Evolutionary conservation across 164 flowering plant genomes (phyloP), one percentile per base, ranked within the genome.

Genomic region (Echeveria elegans): DNA sequence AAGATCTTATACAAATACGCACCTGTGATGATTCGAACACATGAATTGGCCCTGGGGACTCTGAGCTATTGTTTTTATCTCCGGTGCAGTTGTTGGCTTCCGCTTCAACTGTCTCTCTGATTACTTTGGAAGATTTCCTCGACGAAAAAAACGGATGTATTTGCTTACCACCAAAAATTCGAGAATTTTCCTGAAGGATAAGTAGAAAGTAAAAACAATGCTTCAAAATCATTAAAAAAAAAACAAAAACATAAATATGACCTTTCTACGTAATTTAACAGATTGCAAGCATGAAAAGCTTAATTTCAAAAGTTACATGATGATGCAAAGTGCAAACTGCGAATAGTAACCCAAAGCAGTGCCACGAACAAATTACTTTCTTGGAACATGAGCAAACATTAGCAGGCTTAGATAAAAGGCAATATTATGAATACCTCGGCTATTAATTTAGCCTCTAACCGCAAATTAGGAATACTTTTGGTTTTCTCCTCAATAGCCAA

Each of bases 81-180:
- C 41, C 21, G 32, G 69, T 64, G 63, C 69, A 72, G 43, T 67
- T 64, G 48, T 67, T 71, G 64, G 38, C 75, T 23, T 77, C 86
- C 16, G 31, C 32, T 52, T 80, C 83, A 73, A 66, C 61, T 40
- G 52, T 66, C 71, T 79, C 86, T 69, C 72, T 80, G 68, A 11
- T 68, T 70, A 63, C 82, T 72, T 82, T 90, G 9, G 74, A 79
- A 24, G 68, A 70, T 76, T 88, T 90, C 81, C 79, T 53, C 16
- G 78, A 78, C 3, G 86, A 77, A 75, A 90, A 93, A 74, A 93
- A 93, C 28, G 98, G 98, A 80, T 90, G 98, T 24, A 88, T 68
- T 81, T 88, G 85, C 78, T 68, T 84, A 69, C 97, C 97, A 10
- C 86, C 80, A 79, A 74, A 90, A 40, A 83, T 58, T 31, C 87